These are phyloP conservation scores for Barnettozyma wickerhamii DNA, from an alignment of 805 yeast species.

Conservation along the genomic window DNA sequence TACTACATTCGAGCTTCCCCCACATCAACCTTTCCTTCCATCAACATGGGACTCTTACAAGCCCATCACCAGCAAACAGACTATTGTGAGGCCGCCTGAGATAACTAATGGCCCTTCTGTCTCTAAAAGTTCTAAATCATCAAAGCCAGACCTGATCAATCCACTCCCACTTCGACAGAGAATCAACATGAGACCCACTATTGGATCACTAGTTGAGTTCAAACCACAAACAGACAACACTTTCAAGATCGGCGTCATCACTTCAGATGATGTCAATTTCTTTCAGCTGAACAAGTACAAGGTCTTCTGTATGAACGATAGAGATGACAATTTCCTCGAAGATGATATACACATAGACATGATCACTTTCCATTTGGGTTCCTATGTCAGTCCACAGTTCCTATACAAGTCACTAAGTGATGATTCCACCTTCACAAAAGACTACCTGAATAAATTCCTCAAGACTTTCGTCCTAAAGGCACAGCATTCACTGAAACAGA, in stretches of 20 bases:
- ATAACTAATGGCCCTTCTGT: too few species aligned
- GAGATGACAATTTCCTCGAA: background rate
- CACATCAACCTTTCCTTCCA: background rate
- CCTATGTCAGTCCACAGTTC: constrained; percentile 3
- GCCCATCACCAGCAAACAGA: background rate
- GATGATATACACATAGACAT: constrained; percentile 5
- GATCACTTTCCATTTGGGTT: constrained; percentile 6
- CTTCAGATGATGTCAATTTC: constrained; percentile 9
- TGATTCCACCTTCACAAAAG: constrained; percentile 1
- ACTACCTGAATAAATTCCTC: background rate
- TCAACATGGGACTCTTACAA: background rate
- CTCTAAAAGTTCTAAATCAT: too few species aligned
- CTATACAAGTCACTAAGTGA: constrained; percentile 5
- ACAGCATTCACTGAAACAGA: background rate
- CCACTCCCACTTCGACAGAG: constrained; percentile 1
- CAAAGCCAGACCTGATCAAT: constrained; percentile 1
- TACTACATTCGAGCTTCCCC: background rate
- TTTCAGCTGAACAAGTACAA: constrained; percentile 8
- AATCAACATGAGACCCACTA: constrained; percentile 6
- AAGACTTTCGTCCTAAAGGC: constrained; percentile 6
- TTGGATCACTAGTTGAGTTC: constrained; percentile 11
- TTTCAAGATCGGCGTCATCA: constrained; percentile 7
- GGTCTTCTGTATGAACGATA: constrained; percentile 5
- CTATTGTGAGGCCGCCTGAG: background rate
- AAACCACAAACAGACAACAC: background rate